A percentile compares a stretch with the other conserved stretches of the same genome.
Conservation (phyloP, 139 green algal genomes). For the Chlamydomonas eustigma region DNA sequence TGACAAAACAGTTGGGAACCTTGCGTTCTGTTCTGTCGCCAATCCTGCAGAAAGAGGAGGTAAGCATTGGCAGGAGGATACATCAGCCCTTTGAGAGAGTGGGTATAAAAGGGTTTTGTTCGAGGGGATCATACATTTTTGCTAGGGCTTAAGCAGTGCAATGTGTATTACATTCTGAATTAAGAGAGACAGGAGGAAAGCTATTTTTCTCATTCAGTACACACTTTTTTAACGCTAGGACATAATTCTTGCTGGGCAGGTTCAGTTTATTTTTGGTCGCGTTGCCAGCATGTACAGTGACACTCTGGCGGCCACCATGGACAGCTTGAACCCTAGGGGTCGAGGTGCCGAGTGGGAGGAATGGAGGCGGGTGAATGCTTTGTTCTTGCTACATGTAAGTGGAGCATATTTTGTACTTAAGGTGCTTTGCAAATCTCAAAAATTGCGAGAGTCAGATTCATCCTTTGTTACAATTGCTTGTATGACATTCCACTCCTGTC, state of each 20-base stretch:
- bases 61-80: slow-evolving; percentile 7
- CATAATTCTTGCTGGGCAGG: slow-evolving; percentile 37
- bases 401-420: too few relatives aligned
- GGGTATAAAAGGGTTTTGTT: too few relatives aligned
- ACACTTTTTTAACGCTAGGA: too few relatives aligned
- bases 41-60: slow-evolving; percentile 65
- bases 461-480: too few relatives aligned
- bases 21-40: slow-evolving; percentile 68
- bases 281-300: slow-evolving; percentile 59
- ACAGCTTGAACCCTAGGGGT: slow-evolving; percentile 26
- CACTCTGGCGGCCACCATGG: slow-evolving; percentile 51
- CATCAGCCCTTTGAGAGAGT: too few relatives aligned
- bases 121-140: too few relatives aligned
- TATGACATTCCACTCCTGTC: not conserved
- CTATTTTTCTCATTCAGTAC: too few relatives aligned
- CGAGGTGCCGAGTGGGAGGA: slow-evolving; percentile 32
- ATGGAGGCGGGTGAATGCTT: slow-evolving; percentile 29
- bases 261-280: slow-evolving; percentile 74
- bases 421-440: too few relatives aligned
- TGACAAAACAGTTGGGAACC: slow-evolving; percentile 48
- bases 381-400: slow-evolving; percentile 37
- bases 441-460: too few relatives aligned
- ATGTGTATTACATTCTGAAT: too few relatives aligned
- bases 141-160: too few relatives aligned
- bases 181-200: too few relatives aligned